phyloP scores from a whole-genome alignment of 2,329 filamentous ascomycete species.

The Hypoxylon sp. region DNA sequence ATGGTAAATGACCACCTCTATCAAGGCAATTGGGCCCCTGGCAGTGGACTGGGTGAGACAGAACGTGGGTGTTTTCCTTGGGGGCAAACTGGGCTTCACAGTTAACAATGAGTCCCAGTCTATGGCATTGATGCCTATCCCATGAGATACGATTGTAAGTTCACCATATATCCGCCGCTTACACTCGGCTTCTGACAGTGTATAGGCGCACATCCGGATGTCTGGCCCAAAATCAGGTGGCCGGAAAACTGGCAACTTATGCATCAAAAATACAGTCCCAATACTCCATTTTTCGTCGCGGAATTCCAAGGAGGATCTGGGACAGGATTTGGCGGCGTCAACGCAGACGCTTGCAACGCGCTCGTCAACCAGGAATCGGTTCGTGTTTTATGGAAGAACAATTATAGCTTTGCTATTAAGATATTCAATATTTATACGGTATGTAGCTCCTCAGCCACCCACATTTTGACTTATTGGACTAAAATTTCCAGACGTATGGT shows the following conservation, averaged over 20 bases:
- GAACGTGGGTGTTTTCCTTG: conserved; percentile 43
- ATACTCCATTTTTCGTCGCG: conserved; percentile 46
- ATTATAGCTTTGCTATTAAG: conserved; percentile 74
- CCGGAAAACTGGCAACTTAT: conserved; percentile 45
- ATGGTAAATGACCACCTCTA: conserved; percentile 79
- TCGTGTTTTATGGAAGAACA: conserved; percentile 85
- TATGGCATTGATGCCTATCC: conserved; percentile 76
- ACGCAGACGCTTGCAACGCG: conserved; percentile 70
- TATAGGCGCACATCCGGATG: conserved; percentile 64
- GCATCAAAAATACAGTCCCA: conserved; percentile 44
- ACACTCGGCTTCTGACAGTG: conserved; percentile 3
- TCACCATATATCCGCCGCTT: not conserved
- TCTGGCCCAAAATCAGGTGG: conserved; percentile 52
- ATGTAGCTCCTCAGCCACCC: conserved; percentile 37
- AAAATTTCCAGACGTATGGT: conserved; percentile 70
- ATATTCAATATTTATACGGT: conserved; percentile 85
- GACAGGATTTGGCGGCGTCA: conserved; percentile 35
- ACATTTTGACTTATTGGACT: not conserved
- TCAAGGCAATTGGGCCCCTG: conserved; percentile 74
- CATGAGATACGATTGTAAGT: conserved; percentile 68
- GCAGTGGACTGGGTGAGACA: conserved; percentile 65
- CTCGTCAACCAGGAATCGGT: conserved; percentile 80
- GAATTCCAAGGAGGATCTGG: conserved; percentile 75
- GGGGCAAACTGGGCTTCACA: not conserved
- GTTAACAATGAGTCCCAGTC: conserved; percentile 9